Conservation (phyloP, 2,329 filamentous ascomycete species). For the Fusarium sp. region DNA sequence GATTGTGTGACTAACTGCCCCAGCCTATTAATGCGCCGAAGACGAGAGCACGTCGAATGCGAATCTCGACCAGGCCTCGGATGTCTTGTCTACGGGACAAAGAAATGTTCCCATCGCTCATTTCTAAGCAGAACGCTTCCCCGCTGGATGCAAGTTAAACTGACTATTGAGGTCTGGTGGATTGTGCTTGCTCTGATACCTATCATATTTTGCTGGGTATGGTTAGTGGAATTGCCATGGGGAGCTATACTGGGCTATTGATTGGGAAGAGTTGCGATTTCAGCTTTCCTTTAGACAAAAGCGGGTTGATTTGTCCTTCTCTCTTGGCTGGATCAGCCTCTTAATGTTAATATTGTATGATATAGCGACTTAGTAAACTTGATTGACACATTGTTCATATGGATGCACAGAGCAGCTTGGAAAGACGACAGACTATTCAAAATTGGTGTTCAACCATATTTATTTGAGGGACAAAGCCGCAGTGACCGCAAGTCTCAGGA, state of each 20-base stretch:
- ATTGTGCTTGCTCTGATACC: conserved; percentile 59
- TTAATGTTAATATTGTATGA: background rate
- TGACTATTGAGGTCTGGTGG: conserved; percentile 64
- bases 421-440: background rate
- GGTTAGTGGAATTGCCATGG: conserved; percentile 46
- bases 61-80: conserved; percentile 68
- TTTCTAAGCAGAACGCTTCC: conserved; percentile 60
- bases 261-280: background rate
- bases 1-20: background rate
- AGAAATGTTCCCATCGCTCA: conserved; percentile 59
- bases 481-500: background rate
- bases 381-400: background rate
- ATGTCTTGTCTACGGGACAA: conserved; percentile 66
- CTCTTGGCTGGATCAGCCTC: no score
- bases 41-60: conserved; percentile 71
- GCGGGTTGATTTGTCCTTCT: background rate
- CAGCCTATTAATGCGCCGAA: conserved; percentile 69
- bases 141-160: conserved; percentile 58
- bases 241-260: background rate
- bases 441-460: background rate
- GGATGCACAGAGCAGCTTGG: background rate
- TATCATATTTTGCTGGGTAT: conserved; percentile 56
- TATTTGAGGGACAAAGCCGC: background rate
- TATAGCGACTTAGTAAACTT: background rate
- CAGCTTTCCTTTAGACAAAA: background rate